Evolutionary conservation across 2,329 filamentous ascomycete genomes (phyloP), one percentile per base, ranked within the genome.

Genomic region (Fusarium haematococcum): DNA sequence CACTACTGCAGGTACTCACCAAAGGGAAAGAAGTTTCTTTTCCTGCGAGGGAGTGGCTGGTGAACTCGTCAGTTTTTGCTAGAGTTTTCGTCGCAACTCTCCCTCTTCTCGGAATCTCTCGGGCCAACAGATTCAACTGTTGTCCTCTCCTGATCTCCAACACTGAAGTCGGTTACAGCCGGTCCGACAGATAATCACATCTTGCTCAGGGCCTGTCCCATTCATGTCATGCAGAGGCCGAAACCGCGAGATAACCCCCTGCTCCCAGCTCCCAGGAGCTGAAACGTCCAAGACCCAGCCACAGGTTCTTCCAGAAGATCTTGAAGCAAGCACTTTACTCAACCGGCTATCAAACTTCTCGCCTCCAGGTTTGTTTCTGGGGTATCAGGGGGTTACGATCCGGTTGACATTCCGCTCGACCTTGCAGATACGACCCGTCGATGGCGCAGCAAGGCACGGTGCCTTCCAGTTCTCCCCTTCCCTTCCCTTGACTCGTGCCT

Each of bases 301-400:
- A 70, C 69, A 69, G 68, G 65, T 68, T 74, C 59, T 78, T 78
- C 75, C 78, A 77, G 76, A 80, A 79, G 65, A 73, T 72, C 45
- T 70, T 73, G 73, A 77, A 63, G 74, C 72, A 63, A 48, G 65
- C 62, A 66, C 57, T 59, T 67, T 70, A 65, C 33, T 52, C 43
- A 65, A 45, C 67, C 54, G 45, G 39, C 67, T 39, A 52, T 69
- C 63, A 65, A 65, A 56, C 64, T 37, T 52, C 60, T 70, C 68
- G 65, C 58, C 66, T 69, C 63, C 61, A 70, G 33, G 32, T 52
- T 69, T 48, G 70, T 77, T 75, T 75, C 71, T 67, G 71, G 75
- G 69, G 70, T 71, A 74, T 75, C 71, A 70, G 69, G 75, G 72
- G 68, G 45, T 68, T 43, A 35, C 60, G 54, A 45, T 65, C 33